Conservation (phyloP, 768 basidiomycete genomes). For the Naematelia aurantialba region DNA sequence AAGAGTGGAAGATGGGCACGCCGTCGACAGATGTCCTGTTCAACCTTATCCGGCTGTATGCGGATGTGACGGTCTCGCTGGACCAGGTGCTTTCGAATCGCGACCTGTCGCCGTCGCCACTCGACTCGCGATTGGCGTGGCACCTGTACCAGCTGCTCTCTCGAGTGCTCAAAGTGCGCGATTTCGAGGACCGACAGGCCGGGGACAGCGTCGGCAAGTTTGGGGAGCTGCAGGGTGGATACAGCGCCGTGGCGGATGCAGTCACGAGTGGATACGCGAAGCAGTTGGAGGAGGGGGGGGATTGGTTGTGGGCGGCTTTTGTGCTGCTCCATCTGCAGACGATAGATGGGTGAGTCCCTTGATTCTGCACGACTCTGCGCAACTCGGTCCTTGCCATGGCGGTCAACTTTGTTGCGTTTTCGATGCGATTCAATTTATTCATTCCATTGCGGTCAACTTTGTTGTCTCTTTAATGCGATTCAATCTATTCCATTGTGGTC, state of each 20-base stretch:
- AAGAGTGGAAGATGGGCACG: conserved; percentile 23
- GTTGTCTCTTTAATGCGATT: too few relatives aligned
- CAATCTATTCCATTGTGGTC: too few relatives aligned
- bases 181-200: conserved; percentile 79
- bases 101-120: conserved; percentile 68
- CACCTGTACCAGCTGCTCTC: conserved; percentile 86
- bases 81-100: conserved; percentile 63
- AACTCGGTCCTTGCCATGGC: too few relatives aligned
- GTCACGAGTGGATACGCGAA: conserved; percentile 79
- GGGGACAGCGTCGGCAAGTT: too few relatives aligned
- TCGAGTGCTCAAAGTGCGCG: conserved; percentile 73
- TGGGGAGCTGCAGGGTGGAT: conserved; percentile 62
- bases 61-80: conserved; percentile 70
- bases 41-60: conserved; percentile 70
- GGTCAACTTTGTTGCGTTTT: too few relatives aligned
- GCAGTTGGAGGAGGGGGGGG: conserved; percentile 74
- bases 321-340: conserved; percentile 85
- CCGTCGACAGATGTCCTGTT: conserved; percentile 65
- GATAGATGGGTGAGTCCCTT: conserved; percentile 67
- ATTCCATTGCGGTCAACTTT: too few relatives aligned
- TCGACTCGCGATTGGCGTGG: conserved; percentile 85
- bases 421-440: too few relatives aligned
- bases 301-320: conserved; percentile 82
- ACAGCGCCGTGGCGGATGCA: conserved; percentile 76
- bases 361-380: too few relatives aligned